Conservation (phyloP, 345 rosid species). For the Salix dunnii region DNA sequence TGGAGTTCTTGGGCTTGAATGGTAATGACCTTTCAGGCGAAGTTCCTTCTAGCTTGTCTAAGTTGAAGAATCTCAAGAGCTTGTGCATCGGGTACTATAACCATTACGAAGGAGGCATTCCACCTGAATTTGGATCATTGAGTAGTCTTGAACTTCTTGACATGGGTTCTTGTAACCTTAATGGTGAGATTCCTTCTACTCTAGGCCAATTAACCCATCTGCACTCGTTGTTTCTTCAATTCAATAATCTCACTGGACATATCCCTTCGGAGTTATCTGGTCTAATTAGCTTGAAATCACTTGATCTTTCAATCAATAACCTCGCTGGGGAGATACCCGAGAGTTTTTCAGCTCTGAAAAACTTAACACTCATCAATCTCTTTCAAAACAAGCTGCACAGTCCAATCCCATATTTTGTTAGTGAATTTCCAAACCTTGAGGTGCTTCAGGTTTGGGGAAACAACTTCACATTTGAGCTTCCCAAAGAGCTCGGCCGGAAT, state of each 20-base stretch:
- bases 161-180: slow-evolving; percentile 61
- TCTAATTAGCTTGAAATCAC: slow-evolving; percentile 57
- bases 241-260: slow-evolving; percentile 61
- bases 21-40: slow-evolving; percentile 51
- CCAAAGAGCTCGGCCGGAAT: slow-evolving; percentile 64
- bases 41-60: slow-evolving; percentile 53
- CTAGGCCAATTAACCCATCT: slow-evolving; percentile 53
- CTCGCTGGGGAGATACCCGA: slow-evolving; percentile 74
- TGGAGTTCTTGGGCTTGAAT: slow-evolving; percentile 64
- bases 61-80: slow-evolving; percentile 51
- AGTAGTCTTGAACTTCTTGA: slow-evolving; percentile 55
- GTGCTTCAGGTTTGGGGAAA: slow-evolving; percentile 69
- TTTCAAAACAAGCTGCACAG: slow-evolving; percentile 67
- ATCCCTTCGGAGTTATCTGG: slow-evolving; percentile 71
- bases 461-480: slow-evolving; percentile 64
- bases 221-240: slow-evolving; percentile 64
- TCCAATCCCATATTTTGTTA: slow-evolving; percentile 57
- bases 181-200: slow-evolving; percentile 70
- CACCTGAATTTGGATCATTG: slow-evolving; percentile 66
- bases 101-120: slow-evolving; percentile 56
- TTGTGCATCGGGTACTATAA: slow-evolving; percentile 64
- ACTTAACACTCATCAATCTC: slow-evolving; percentile 54
- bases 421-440: slow-evolving; percentile 65
- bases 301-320: slow-evolving; percentile 62
- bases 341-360: slow-evolving; percentile 43